Percentiles rank a stretch among this genome's conserved stretches.
phyloP scores from a whole-genome alignment of 1,284 basidiomycete genomes.

The Trichosporon faecale region DNA sequence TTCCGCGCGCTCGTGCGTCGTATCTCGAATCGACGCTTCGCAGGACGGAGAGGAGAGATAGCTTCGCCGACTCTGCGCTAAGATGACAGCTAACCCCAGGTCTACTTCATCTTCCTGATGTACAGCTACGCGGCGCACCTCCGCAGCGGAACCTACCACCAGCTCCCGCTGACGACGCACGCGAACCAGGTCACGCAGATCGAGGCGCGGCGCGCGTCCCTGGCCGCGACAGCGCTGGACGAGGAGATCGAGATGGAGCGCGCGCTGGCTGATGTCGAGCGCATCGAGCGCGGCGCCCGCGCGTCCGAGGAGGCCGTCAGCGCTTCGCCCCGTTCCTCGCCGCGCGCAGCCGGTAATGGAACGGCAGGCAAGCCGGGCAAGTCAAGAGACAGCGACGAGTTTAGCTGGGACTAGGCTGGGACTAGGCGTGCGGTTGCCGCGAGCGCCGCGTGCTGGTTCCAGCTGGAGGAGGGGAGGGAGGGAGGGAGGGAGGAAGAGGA shows the following conservation, averaged over 20 bases:
- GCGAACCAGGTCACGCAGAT: conserved; percentile 14
- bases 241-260: conserved; percentile 14
- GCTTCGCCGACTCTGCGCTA: no score
- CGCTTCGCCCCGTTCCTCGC: not conserved
- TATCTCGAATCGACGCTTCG: no score
- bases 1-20: not conserved
- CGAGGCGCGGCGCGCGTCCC: not conserved
- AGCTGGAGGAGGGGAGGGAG: not conserved
- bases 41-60: no score
- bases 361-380: not conserved
- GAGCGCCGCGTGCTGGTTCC: not conserved
- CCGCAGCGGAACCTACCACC: conserved; percentile 83
- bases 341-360: not conserved
- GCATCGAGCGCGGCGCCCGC: conserved; percentile 2
- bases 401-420: not conserved
- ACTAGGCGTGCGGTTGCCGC: not conserved
- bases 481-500: not conserved
- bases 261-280: conserved; percentile 1
- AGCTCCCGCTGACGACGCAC: conserved; percentile 61
- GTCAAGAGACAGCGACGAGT: conserved; percentile 6
- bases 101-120: conserved; percentile 85
- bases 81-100: conserved; percentile 57
- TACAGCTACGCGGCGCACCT: conserved; percentile 95
- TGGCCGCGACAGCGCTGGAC: conserved; percentile 5
- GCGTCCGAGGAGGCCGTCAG: not conserved